Percentiles rank a stretch among this genome's conserved stretches.
Conservation (phyloP, 768 basidiomycete species). For the Strobilomyces confusus region DNA sequence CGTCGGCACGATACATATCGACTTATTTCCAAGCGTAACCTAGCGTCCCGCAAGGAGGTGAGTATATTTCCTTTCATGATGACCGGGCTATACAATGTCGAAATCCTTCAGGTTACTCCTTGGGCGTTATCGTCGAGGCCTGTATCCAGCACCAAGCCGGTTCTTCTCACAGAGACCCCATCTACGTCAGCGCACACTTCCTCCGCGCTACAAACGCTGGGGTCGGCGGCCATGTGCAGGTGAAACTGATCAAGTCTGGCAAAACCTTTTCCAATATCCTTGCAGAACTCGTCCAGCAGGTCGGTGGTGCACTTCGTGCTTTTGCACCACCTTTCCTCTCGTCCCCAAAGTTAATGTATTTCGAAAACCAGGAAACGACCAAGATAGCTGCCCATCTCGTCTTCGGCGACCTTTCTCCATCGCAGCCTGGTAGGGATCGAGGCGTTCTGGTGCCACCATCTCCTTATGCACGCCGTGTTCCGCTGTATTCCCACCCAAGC, state of each 20-base stretch:
- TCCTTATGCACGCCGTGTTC: constrained; percentile 55
- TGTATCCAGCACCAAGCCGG: constrained; percentile 47
- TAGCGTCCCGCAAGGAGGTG: constrained; percentile 57
- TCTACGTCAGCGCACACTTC: constrained; percentile 61
- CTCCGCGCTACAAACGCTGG: constrained; percentile 41
- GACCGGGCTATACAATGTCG: neutral
- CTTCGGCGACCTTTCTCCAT: constrained; percentile 45
- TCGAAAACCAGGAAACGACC: constrained; percentile 31
- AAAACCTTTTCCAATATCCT: constrained; percentile 53
- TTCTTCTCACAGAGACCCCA: constrained; percentile 49
- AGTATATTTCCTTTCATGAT: neutral
- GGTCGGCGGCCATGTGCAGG: constrained; percentile 44
- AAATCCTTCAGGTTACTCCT: constrained; percentile 46
- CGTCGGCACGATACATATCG: too few species aligned
- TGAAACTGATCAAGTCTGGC: constrained; percentile 47
- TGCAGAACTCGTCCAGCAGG: constrained; percentile 58
- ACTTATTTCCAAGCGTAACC: neutral
- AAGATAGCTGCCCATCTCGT: constrained; percentile 53
- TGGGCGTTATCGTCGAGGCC: constrained; percentile 52
- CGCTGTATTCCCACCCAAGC: constrained; percentile 53
- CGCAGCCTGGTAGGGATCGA: constrained; percentile 13
- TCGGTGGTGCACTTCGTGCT: constrained; percentile 22
- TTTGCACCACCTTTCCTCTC: neutral
- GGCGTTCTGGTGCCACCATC: constrained; percentile 46
- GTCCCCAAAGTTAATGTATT: neutral